Evolutionary conservation across 1,284 basidiomycete species (phyloP).

Genomic region (Pyrrhoderma lamaoense): DNA sequence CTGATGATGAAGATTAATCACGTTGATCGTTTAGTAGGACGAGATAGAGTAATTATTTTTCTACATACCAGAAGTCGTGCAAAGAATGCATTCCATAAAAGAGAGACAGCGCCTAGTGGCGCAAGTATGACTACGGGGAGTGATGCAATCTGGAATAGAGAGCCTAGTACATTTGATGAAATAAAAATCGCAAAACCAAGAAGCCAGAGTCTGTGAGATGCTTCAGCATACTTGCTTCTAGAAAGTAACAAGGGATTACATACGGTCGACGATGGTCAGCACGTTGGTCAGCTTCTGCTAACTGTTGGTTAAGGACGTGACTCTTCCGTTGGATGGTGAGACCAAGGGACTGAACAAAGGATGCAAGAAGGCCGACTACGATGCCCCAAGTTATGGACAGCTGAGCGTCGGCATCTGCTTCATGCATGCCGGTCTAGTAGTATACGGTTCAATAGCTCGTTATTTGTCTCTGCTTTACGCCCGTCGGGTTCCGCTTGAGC

Average conservation of each 20-base stretch:
- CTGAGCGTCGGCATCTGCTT: constrained; percentile 13
- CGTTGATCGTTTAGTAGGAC: no score
- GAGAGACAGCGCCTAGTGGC: constrained; percentile 86
- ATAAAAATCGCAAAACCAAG: constrained; percentile 82
- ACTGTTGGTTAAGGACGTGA: constrained; percentile 78
- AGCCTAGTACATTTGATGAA: constrained; percentile 87
- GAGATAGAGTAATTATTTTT: neutral
- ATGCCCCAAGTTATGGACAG: constrained; percentile 54
- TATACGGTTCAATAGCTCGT: no score
- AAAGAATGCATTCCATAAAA: constrained; percentile 94
- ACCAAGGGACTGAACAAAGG: constrained; percentile 86
- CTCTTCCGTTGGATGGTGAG: constrained; percentile 94
- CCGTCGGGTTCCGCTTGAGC: no score
- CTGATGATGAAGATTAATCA: neutral
- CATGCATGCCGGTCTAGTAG: neutral
- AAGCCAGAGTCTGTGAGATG: constrained; percentile 63
- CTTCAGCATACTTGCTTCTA: constrained; percentile 10
- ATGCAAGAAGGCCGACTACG: constrained; percentile 75
- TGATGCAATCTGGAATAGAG: constrained; percentile 90
- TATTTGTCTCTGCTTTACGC: no score
- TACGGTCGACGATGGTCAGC: constrained; percentile 76
- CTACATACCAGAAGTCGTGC: constrained; percentile 55
- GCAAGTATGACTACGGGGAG: constrained; percentile 90
- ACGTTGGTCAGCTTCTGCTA: constrained; percentile 56
- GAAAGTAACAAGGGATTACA: constrained; percentile 27